Conservation (phyloP, 805 yeast species). For the Metschnikowia anglica region DNA sequence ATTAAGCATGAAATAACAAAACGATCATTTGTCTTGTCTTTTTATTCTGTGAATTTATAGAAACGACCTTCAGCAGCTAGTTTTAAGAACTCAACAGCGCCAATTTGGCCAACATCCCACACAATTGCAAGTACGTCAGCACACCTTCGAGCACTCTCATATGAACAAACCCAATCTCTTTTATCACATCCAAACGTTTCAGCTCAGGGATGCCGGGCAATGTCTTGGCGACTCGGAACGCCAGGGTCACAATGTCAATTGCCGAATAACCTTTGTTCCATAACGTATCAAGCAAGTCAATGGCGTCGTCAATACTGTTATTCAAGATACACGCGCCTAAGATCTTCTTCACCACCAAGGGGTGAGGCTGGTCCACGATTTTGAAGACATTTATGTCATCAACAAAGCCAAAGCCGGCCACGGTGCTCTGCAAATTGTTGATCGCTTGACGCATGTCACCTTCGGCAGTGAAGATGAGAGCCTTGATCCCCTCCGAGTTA, state of each 20-base stretch:
- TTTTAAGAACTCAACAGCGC: slow-evolving; percentile 11
- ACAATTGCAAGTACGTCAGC: slow-evolving; percentile 78
- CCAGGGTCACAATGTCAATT: slow-evolving; percentile 86
- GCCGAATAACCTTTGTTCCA: slow-evolving; percentile 94
- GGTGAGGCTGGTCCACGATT: slow-evolving; percentile 96
- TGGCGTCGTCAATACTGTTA: slow-evolving; percentile 58
- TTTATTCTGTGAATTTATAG: too few species aligned
- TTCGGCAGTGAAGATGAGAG: slow-evolving; percentile 90
- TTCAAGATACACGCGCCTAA: slow-evolving; percentile 44
- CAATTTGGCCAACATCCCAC: slow-evolving; percentile 72
- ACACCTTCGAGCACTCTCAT: slow-evolving; percentile 94
- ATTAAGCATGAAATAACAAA: too few species aligned
- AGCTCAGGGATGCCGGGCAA: slow-evolving; percentile 67
- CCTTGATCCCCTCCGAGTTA: slow-evolving; percentile 88
- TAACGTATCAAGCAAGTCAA: slow-evolving; percentile 60
- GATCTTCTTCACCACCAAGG: slow-evolving; percentile 70
- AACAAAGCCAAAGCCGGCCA: slow-evolving; percentile 91
- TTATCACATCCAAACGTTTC: slow-evolving; percentile 69
- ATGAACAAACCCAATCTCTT: slow-evolving; percentile 87
- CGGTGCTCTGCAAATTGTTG: slow-evolving; percentile 90
- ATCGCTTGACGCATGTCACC: slow-evolving; percentile 99
- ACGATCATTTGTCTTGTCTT: too few species aligned
- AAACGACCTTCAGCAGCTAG: too few species aligned
- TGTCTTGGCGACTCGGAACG: slow-evolving; percentile 83
- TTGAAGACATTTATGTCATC: slow-evolving; percentile 89